phyloP scores from a whole-genome alignment of 225 moss, liverwort and hornwort species.

The Rhytidiadelphus loreus region DNA sequence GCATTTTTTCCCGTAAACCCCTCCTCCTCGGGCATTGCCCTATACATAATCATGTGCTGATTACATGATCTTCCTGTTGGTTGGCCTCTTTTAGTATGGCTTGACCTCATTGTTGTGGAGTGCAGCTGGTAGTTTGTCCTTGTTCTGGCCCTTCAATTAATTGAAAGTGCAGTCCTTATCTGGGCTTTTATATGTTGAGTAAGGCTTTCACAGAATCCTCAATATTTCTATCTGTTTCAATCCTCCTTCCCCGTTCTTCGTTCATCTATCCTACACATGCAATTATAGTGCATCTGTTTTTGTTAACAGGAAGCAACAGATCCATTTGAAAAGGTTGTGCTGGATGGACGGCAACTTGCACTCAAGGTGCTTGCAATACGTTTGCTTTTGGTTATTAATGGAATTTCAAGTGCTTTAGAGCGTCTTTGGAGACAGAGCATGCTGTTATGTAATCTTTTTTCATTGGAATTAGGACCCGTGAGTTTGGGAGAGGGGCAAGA shows the following conservation, averaged over 20 bases:
- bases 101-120: not conserved
- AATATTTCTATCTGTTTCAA: not conserved
- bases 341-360: slow-evolving; percentile 98
- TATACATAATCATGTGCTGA: not conserved
- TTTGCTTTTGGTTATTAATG: not conserved
- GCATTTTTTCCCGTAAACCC: too few species aligned
- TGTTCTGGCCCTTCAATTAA: not conserved
- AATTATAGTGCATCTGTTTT: not conserved
- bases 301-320: slow-evolving; percentile 82
- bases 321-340: slow-evolving; percentile 93
- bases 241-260: not conserved
- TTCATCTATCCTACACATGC: not conserved
- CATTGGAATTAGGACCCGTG: not conserved
- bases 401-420: not conserved
- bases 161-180: not conserved
- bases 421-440: not conserved
- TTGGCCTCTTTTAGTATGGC: not conserved
- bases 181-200: not conserved
- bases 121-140: not conserved
- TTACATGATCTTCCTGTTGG: not conserved
- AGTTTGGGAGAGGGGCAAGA: not conserved
- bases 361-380: slow-evolving; percentile 50
- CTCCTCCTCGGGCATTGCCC: too few species aligned
- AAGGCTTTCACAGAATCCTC: not conserved
- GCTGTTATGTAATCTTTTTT: not conserved